A percentile compares a stretch with the other conserved stretches of the same genome.
Conservation (phyloP, 331 rosid genomes). For the Phaseolus coccineus region DNA sequence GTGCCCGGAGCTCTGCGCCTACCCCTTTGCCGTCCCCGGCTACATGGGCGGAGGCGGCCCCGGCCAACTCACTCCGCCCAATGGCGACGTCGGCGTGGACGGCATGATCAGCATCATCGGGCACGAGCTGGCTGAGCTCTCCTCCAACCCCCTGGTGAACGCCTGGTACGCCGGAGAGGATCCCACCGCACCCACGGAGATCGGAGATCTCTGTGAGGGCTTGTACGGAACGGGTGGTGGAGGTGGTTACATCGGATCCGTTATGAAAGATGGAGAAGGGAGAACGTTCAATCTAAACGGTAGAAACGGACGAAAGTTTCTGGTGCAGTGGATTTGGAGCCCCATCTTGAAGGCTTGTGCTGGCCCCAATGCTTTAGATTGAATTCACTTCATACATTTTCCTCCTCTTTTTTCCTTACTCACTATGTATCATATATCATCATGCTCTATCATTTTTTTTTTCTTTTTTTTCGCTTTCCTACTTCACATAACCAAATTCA, state of each 20-base stretch:
- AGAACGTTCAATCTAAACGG: constrained; percentile 74
- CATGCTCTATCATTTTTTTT: neutral
- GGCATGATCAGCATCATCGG: constrained; percentile 90
- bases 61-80: constrained; percentile 70
- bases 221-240: constrained; percentile 88
- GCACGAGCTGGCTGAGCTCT: constrained; percentile 80
- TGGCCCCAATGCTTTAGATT: constrained; percentile 76
- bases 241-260: constrained; percentile 82
- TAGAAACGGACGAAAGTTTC: constrained; percentile 62
- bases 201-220: constrained; percentile 86
- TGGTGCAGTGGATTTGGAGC: constrained; percentile 91
- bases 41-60: constrained; percentile 87
- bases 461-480: neutral
- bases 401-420: neutral
- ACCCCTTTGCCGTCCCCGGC: constrained; percentile 83
- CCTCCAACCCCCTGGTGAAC: constrained; percentile 81
- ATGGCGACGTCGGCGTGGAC: constrained; percentile 70
- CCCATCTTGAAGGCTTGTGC: constrained; percentile 78
- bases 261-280: constrained; percentile 68
- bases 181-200: constrained; percentile 90
- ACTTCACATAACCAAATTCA: constrained; percentile 23
- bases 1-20: constrained; percentile 91
- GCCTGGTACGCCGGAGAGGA: constrained; percentile 97
- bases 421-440: constrained; percentile 32
- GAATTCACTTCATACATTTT: neutral